These are phyloP conservation scores for Mycosphaerelloides madeirae DNA, from an alignment of 2,329 filamentous ascomycete genomes.

Conservation along the genomic window DNA sequence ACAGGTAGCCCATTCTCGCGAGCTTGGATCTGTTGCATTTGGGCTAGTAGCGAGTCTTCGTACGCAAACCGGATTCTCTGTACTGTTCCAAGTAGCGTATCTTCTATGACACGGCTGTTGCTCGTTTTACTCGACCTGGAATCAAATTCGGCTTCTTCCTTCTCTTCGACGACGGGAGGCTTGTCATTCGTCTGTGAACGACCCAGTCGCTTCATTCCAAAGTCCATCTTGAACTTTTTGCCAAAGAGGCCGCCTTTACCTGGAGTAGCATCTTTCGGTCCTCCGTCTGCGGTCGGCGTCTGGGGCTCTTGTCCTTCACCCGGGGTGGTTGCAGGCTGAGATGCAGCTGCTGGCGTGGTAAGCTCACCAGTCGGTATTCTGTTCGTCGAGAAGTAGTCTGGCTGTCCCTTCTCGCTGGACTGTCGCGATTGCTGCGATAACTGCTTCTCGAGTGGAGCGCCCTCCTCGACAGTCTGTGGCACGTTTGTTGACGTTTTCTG, in stretches of 20 bases:
- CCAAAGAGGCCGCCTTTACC: conserved; percentile 60
- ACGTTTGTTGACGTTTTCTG: conserved; percentile 31
- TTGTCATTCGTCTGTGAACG: conserved; percentile 67
- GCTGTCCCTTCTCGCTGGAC: conserved; percentile 56
- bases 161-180: conserved; percentile 69
- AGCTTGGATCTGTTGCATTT: conserved; percentile 28
- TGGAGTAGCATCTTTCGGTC: conserved; percentile 48
- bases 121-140: conserved; percentile 49
- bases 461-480: conserved; percentile 39
- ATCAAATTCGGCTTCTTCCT: conserved; percentile 55
- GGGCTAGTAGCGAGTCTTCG: conserved; percentile 59
- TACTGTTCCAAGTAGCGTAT: conserved; percentile 67
- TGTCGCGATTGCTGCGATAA: conserved; percentile 52
- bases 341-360: conserved; percentile 21
- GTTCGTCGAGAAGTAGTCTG: conserved; percentile 73
- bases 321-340: conserved; percentile 30
- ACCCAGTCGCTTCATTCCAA: conserved; percentile 74
- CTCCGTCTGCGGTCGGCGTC: conserved; percentile 45
- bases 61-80: conserved; percentile 71
- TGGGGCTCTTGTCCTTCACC: conserved; percentile 33
- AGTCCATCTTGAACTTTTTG: conserved; percentile 74
- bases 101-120: conserved; percentile 69
- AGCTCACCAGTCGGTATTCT: conserved; percentile 45
- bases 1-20: conserved; percentile 32
- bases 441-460: conserved; percentile 48